Evolutionary conservation across 192 early-diverging fungal species (phyloP).

Genomic region (Polychytrium aggregatum): DNA sequence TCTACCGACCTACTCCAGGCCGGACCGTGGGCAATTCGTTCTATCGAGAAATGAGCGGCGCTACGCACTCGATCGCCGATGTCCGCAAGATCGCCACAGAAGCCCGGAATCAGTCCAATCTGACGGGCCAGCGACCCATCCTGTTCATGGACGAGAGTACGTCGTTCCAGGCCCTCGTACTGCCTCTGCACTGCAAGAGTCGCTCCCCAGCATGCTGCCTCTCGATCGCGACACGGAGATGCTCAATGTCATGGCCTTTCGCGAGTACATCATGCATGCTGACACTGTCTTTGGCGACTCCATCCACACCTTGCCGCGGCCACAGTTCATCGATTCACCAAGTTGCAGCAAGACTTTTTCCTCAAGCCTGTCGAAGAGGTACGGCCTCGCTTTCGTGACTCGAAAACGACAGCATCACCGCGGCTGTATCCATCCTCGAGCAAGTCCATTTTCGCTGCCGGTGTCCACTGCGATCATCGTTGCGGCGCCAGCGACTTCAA

Average conservation of each 20-base stretch:
- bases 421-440: too few species aligned
- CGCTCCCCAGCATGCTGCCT: neutral
- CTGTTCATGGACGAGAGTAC: slow-evolving; percentile 78
- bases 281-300: too few species aligned
- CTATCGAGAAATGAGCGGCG: slow-evolving; percentile 15
- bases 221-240: neutral
- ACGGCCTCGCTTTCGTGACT: too few species aligned
- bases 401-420: too few species aligned
- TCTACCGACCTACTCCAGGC: slow-evolving; percentile 1
- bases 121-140: slow-evolving; percentile 49
- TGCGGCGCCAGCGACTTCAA: too few species aligned
- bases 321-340: slow-evolving; percentile 76
- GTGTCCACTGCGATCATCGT: too few species aligned
- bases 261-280: too few species aligned
- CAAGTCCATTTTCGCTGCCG: too few species aligned
- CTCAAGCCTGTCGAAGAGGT: slow-evolving; percentile 64
- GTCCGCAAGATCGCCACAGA: slow-evolving; percentile 12
- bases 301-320: neutral
- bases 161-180: too few species aligned
- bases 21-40: slow-evolving; percentile 2
- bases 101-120: slow-evolving; percentile 8
- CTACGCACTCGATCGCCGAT: slow-evolving; percentile 18
- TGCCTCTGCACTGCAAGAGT: too few species aligned
- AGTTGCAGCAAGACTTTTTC: slow-evolving; percentile 80
- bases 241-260: neutral